A percentile compares a stretch with the other conserved stretches of the same genome.
Conservation (phyloP, 2,329 filamentous ascomycete species). For the Phoma sp. region DNA sequence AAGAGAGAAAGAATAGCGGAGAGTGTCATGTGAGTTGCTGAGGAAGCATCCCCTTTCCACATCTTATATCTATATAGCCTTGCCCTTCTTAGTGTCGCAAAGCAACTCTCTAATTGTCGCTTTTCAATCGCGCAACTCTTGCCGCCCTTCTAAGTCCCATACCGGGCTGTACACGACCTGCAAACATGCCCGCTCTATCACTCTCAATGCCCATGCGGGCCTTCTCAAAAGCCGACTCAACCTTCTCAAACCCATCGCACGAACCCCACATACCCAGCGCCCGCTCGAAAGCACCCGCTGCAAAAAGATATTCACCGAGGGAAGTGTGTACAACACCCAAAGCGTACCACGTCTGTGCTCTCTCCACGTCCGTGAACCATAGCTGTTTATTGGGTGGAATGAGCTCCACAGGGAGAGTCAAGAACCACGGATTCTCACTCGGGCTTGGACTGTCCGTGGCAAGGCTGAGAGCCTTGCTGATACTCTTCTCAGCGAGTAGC, state of each 20-base stretch:
- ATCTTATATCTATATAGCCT: too few species aligned
- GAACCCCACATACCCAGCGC: slow-evolving; percentile 28
- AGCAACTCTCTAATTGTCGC: not conserved
- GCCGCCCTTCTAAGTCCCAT: slow-evolving; percentile 30
- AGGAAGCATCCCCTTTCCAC: too few species aligned
- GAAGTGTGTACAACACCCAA: slow-evolving; percentile 35
- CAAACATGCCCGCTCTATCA: slow-evolving; percentile 33
- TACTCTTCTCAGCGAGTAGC: slow-evolving; percentile 29
- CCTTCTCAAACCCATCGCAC: slow-evolving; percentile 17
- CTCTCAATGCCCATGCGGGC: slow-evolving; percentile 38
- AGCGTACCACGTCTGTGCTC: slow-evolving; percentile 38
- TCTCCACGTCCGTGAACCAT: slow-evolving; percentile 38
- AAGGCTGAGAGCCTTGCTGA: slow-evolving; percentile 34
- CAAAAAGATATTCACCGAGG: slow-evolving; percentile 41
- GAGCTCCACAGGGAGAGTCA: slow-evolving; percentile 36
- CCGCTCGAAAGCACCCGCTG: slow-evolving; percentile 42
- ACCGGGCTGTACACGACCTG: slow-evolving; percentile 33
- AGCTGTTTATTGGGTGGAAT: slow-evolving; percentile 39
- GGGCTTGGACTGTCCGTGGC: slow-evolving; percentile 38
- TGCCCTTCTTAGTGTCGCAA: not conserved
- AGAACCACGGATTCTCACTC: slow-evolving; percentile 37
- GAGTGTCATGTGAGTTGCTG: not conserved
- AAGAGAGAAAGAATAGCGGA: not conserved
- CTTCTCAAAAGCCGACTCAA: slow-evolving; percentile 34
- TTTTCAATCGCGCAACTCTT: slow-evolving; percentile 15